Conservation (phyloP, 495 filamentous ascomycete species). For the Daldinia vernicosa region DNA sequence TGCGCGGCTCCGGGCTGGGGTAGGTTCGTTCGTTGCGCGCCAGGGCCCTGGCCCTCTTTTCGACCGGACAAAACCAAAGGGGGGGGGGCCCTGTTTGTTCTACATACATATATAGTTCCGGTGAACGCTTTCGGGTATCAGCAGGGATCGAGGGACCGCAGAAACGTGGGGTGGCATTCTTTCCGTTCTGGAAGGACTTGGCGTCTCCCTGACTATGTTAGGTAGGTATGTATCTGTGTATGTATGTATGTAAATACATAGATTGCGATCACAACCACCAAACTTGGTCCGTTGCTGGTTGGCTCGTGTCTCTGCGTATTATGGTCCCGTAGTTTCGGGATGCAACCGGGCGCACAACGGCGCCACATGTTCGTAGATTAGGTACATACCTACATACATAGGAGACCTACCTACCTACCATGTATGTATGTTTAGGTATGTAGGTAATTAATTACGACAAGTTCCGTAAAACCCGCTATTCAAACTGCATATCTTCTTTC, state of each 20-base stretch:
- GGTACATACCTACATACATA: neutral
- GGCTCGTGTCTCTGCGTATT: neutral
- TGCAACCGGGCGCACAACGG: constrained; percentile 13
- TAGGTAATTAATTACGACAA: constrained; percentile 12
- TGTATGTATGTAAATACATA: too few relatives aligned
- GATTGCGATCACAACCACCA: constrained; percentile 16
- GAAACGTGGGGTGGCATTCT: constrained; percentile 29
- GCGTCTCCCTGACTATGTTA: too few relatives aligned
- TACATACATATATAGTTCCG: too few relatives aligned
- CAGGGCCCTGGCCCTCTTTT: constrained; percentile 14
- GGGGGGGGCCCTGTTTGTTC: too few relatives aligned
- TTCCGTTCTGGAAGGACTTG: constrained; percentile 42
- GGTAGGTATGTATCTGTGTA: too few relatives aligned
- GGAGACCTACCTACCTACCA: too few relatives aligned
- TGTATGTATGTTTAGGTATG: too few relatives aligned
- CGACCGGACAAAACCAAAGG: constrained; percentile 2
- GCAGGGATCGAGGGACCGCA: constrained; percentile 9
- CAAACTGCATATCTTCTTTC: constrained; percentile 8
- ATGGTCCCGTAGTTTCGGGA: constrained; percentile 25
- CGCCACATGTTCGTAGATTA: constrained; percentile 12
- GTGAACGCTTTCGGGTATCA: constrained; percentile 36
- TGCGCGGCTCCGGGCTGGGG: constrained; percentile 41
- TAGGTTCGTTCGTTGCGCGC: constrained; percentile 25
- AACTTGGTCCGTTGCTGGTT: neutral
- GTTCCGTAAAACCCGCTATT: neutral